A percentile compares a stretch with the other conserved stretches of the same genome.
phyloP scores from a whole-genome alignment of 305 asterid genomes.

The Plantago coronopus region DNA sequence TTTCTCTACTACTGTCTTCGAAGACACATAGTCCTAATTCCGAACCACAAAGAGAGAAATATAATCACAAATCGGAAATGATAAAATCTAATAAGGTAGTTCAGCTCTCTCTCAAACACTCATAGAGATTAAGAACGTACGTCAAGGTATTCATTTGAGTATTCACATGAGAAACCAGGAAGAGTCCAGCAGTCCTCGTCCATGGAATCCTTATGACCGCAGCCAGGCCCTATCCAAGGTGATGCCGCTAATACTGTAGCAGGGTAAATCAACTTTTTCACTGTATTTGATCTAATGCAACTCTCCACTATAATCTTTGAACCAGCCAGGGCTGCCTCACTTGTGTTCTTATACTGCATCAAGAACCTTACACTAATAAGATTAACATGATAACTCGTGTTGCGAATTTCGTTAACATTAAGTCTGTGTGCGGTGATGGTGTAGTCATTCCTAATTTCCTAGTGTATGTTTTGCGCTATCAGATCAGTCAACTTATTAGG shows the following conservation, averaged over 20 bases:
- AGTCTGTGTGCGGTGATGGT: too few relatives aligned
- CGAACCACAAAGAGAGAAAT: background rate
- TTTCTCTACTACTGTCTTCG: slow-evolving; percentile 56
- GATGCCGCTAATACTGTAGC: slow-evolving; percentile 47
- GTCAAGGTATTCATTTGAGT: background rate
- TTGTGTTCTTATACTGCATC: slow-evolving; percentile 36
- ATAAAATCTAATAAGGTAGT: too few relatives aligned
- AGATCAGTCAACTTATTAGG: too few relatives aligned
- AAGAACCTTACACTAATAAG: background rate
- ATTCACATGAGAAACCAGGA: slow-evolving; percentile 19
- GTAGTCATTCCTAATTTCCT: too few relatives aligned
- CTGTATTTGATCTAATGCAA: slow-evolving; percentile 38
- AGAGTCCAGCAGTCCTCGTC: slow-evolving; percentile 68
- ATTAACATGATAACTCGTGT: too few relatives aligned
- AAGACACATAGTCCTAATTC: slow-evolving; percentile 36
- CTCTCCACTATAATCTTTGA: slow-evolving; percentile 34
- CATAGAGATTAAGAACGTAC: slow-evolving; percentile 10
- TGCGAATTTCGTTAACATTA: background rate
- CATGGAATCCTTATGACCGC: slow-evolving; percentile 34
- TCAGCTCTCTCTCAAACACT: too few relatives aligned
- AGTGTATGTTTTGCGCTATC: too few relatives aligned
- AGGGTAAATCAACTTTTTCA: slow-evolving; percentile 41
- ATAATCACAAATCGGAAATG: too few relatives aligned
- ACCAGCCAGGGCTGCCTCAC: slow-evolving; percentile 49
- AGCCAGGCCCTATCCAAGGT: slow-evolving; percentile 35